Base-by-base conservation (phyloP, 2,329 filamentous ascomycete species). In the Botrytis byssoidea region DNA sequence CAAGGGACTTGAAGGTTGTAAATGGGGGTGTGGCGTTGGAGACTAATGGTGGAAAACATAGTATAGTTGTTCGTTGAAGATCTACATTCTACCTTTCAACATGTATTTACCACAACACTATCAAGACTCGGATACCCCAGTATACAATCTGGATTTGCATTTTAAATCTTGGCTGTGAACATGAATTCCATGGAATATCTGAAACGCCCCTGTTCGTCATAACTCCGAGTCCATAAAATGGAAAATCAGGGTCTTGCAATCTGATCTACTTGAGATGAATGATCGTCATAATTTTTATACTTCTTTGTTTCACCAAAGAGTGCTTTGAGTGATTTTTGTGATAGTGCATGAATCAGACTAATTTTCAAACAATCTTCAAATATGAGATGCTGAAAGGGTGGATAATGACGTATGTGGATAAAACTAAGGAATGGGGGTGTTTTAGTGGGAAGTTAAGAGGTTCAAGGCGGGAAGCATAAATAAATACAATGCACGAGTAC, bases 41-140 rank as follows among this genome's bases (percentile, higher is more conserved):
- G n/a, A 40, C 16, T 29, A 37, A n/a, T 37, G 70, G 70, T 68
- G 70, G 70, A 22, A 67, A 67, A 35, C 70, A 72, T 59, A 57
- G 46, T 29, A 46, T 72, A 46, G 22, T 72, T 32, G 70, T 72
- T 9, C 16, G 70, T 32, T 72, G 60, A 57, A 67, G 25, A 42
- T 42, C 25, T 68, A 9, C 16, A 25, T 32, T 29, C 48, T 37
- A n/a, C 16, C 14, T 51, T 51, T 57, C 18, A 57, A 57, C 40
- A 29, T 44, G 20, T 37, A 51, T 66, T n/a, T 37, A 35, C 12
- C 6, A 20, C 25, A 67, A 37, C 16, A 7, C 29, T 35, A 29
- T 29, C 16, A 63, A n/a, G 7, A 29, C 20, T 40, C 60, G 12
- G 25, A 42, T n/a, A n/a, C 37, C 40, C 37, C 5, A 25, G 60